These are phyloP conservation scores for Aspergillus thermomutatus DNA, from an alignment of 2,329 filamentous ascomycete species.

Conservation along the genomic window DNA sequence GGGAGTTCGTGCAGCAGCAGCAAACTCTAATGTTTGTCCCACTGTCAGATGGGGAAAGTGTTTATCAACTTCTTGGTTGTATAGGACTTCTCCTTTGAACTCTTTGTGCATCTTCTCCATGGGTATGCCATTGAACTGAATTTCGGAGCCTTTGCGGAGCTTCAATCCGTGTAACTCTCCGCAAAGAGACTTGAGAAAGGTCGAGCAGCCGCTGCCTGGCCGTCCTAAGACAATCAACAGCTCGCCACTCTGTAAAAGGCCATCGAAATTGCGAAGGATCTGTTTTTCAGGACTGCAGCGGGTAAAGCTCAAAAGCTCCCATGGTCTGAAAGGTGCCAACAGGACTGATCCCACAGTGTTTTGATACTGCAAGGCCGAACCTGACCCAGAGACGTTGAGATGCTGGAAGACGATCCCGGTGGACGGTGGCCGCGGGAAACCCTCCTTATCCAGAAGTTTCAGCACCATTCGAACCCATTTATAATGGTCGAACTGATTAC, in stretches of 20 bases:
- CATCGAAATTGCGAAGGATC: slow-evolving; percentile 54
- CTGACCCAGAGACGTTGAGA: slow-evolving; percentile 64
- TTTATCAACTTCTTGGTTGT: slow-evolving; percentile 42
- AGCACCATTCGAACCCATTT: slow-evolving; percentile 52
- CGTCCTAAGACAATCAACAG: slow-evolving; percentile 40
- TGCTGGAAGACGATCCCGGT: slow-evolving; percentile 64
- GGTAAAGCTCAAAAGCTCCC: slow-evolving; percentile 49
- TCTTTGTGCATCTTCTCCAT: slow-evolving; percentile 71
- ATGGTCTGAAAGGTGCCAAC: slow-evolving; percentile 55
- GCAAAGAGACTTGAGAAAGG: slow-evolving; percentile 77
- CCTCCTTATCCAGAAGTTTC: slow-evolving; percentile 53
- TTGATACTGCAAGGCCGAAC: slow-evolving; percentile 65
- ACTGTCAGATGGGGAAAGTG: slow-evolving; percentile 59
- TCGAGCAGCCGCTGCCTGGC: slow-evolving; percentile 62
- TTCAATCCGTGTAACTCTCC: slow-evolving; percentile 79
- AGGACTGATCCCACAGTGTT: slow-evolving; percentile 62
- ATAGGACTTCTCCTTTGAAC: slow-evolving; percentile 39
- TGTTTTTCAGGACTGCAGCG: slow-evolving; percentile 52
- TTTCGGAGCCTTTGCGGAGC: slow-evolving; percentile 64
- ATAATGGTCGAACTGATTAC: slow-evolving; percentile 51
- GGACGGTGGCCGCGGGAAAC: slow-evolving; percentile 48
- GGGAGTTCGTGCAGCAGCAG: slow-evolving; percentile 52
- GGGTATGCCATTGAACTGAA: slow-evolving; percentile 71
- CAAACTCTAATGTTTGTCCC: slow-evolving; percentile 56
- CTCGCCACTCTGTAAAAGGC: slow-evolving; percentile 50